These are phyloP conservation scores for Monosporascus sp. DNA, from an alignment of 2,329 filamentous ascomycete species.

Conservation along the genomic window DNA sequence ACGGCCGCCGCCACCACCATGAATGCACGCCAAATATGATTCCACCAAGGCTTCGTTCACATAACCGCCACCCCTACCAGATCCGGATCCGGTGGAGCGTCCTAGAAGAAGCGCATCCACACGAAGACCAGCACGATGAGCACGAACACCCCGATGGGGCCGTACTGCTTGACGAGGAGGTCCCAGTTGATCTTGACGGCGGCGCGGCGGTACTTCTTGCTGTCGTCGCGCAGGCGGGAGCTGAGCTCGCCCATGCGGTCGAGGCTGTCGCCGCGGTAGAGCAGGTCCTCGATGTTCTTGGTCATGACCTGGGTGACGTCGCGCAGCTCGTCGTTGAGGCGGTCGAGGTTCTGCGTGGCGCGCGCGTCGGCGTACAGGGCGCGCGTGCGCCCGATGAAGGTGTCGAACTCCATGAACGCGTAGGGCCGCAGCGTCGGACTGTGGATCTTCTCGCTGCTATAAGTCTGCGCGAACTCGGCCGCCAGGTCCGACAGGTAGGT, in stretches of 20 bases:
- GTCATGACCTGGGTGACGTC: conserved; percentile 99
- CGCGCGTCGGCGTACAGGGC: conserved; percentile 90
- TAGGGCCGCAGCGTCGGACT: conserved; percentile 77
- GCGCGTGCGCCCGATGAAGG: conserved; percentile 89
- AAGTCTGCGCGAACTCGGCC: conserved; percentile 83
- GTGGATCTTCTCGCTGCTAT: conserved; percentile 68
- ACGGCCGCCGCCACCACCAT: no score
- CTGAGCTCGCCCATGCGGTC: conserved; percentile 98
- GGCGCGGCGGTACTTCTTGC: conserved; percentile 86
- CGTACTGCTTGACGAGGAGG: conserved; percentile 91
- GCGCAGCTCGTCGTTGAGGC: conserved; percentile 92
- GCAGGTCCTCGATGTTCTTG: conserved; percentile 97
- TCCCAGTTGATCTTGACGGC: conserved; percentile 98
- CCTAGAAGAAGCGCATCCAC: conserved; percentile 87
- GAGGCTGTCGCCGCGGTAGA: conserved; percentile 89
- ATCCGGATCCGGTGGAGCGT: background rate
- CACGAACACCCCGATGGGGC: conserved; percentile 76
- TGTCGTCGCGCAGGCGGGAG: conserved; percentile 80
- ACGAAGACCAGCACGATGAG: conserved; percentile 82
- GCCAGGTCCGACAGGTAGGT: conserved; percentile 93
- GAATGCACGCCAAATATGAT: no score
- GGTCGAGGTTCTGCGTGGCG: conserved; percentile 86
- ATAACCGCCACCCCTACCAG: background rate
- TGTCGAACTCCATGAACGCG: conserved; percentile 97
- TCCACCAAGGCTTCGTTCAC: background rate